Base-by-base conservation (phyloP, 1,284 basidiomycete genomes). In the Apiotrichum sp. region DNA sequence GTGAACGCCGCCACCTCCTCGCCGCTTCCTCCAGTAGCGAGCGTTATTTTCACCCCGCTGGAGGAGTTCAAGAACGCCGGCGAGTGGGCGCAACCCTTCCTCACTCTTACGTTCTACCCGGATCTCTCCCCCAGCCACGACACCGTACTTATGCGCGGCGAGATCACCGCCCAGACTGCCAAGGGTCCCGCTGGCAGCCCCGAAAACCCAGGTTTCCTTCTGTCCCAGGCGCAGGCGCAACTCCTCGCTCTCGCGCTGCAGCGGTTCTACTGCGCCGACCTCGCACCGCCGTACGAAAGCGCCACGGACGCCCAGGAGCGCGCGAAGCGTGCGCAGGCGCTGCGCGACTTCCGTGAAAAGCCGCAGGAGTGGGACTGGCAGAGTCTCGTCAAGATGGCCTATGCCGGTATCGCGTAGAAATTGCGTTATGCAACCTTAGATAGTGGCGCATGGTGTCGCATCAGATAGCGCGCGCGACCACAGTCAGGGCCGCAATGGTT, bases 81-180 rank as follows among this genome's bases (percentile, higher is more conserved):
- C 60, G 83, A 87, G 46, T 98, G 88, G 76, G 90, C 95, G 3
- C 93, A 92, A 39, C 93, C 95, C 0, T 87, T 89, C 68, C 81
- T 99, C 32, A 88, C 90, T 38, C 71, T 98, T 47, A 96, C 95
- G 6, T 85, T 91, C 73, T 97, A 98, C 76, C 88, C 93, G 41
- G 95, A 98, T 69, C 77, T 98, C 6, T 83, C 86, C 1, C 71
- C 81, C 32, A 86, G 86, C 6, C 93, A 98, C 71, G 85, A 84
- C 13, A 72, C 88, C 43, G 90, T 97, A 0, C 82, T 99, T 6
- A 81, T 98, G 77, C 82, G 93, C 39, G 96, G 95, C 16, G 95
- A 98, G 74, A 86, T 98, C 61, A 91, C 91, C 0, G 84, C 88
- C 1, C 65, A 68, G 7, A 59, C 70, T 2, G 65, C 70, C 9